These are phyloP conservation scores for Cynara cardunculus DNA, from an alignment of 129 eudicot genomes.

Conservation along the genomic window DNA sequence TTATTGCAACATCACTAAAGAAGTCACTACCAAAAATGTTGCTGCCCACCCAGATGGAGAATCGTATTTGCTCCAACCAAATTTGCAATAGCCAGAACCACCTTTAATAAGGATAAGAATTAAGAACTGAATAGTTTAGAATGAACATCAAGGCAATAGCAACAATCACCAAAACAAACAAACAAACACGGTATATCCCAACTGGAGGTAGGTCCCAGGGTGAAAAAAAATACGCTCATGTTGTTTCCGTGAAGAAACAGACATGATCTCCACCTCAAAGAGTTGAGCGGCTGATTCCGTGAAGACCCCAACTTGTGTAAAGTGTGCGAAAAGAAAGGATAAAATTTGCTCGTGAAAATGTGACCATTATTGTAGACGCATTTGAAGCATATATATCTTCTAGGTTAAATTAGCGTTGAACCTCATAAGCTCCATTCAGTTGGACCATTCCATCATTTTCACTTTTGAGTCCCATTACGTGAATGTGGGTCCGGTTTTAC, in stretches of 20 bases:
- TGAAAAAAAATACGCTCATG: too few relatives aligned
- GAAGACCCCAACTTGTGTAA: not conserved
- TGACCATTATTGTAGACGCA: not conserved
- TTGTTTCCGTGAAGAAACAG: not conserved
- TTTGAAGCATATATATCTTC: conserved; percentile 3
- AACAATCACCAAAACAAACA: not conserved
- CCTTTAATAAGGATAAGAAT: conserved; percentile 43
- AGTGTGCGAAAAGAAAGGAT: not conserved
- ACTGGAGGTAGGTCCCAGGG: not conserved
- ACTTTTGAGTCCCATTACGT: conserved; percentile 2
- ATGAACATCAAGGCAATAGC: not conserved
- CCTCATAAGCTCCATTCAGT: not conserved
- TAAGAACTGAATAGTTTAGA: not conserved
- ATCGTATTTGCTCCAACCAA: conserved; percentile 90
- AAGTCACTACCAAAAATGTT: conserved; percentile 66
- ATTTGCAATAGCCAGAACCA: conserved; percentile 97
- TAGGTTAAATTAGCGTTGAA: not conserved
- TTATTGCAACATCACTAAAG: not conserved
- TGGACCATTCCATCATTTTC: conserved; percentile 1
- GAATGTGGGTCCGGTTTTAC: not conserved
- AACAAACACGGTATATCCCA: not conserved
- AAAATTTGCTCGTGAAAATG: not conserved
- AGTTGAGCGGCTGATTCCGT: not conserved
- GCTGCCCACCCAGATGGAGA: conserved; percentile 87
- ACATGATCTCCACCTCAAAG: not conserved